Percentiles rank a stretch among this genome's conserved stretches.
Conservation (phyloP, 371 early-diverging fungal genomes). For the Nematocida parisii region DNA sequence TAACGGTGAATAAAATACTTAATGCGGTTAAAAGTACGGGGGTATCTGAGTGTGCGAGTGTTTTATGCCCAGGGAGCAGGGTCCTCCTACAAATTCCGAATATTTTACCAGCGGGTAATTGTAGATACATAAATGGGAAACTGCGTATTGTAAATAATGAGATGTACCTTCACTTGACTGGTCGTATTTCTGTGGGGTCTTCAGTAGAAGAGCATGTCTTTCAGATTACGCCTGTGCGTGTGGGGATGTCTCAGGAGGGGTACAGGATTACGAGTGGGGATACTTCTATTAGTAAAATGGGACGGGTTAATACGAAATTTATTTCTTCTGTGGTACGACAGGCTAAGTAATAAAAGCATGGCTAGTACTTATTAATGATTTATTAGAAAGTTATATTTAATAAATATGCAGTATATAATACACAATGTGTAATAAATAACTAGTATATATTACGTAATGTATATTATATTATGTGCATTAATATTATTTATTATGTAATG, state of each 20-base stretch:
- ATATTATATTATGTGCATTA: not conserved
- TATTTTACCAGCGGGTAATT: not conserved
- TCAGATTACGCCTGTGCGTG: not conserved
- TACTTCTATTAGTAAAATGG: not conserved
- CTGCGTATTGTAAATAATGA: not conserved
- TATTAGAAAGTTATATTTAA: not conserved
- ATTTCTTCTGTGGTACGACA: slow-evolving; percentile 11
- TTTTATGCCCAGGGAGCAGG: not conserved
- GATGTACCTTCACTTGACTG: not conserved
- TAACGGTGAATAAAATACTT: slow-evolving; percentile 6
- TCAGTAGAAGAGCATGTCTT: not conserved
- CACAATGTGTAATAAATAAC: not conserved
- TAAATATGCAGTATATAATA: not conserved
- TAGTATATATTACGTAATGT: not conserved
- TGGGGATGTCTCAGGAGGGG: slow-evolving; percentile 16
- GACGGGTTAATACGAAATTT: not conserved
- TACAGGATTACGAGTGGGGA: not conserved
- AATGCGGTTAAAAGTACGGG: not conserved
- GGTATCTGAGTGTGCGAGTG: not conserved
- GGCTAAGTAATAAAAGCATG: not conserved
- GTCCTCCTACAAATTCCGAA: slow-evolving; percentile 9
- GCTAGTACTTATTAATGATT: not conserved
- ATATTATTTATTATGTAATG: not conserved
- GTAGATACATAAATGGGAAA: slow-evolving; percentile 8
- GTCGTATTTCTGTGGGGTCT: not conserved